Evolutionary conservation across 1,284 basidiomycete genomes (phyloP).

Genomic region (Ustilago tritici): DNA sequence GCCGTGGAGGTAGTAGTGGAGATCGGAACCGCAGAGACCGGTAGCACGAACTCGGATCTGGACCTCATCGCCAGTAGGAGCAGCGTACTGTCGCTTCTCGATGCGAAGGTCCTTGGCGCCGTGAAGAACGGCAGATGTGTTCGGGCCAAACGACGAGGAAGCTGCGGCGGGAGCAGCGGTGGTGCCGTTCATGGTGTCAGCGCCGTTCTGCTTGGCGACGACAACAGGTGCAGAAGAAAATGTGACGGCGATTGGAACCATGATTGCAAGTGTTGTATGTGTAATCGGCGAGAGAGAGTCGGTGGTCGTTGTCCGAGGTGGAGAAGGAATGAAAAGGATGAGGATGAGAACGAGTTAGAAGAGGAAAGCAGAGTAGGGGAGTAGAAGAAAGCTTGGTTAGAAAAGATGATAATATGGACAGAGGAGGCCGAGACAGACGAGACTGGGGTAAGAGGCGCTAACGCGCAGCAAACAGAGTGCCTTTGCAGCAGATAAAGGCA

Average conservation of each 20-base stretch:
- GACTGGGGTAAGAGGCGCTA: background rate
- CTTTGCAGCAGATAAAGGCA: conserved; percentile 1
- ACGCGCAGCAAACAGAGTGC: background rate
- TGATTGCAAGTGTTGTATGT: conserved; percentile 1
- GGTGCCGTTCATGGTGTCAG: conserved; percentile 31
- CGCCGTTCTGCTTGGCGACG: conserved; percentile 22
- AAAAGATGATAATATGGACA: conserved; percentile 23
- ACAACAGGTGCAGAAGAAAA: conserved; percentile 14
- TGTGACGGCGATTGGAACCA: conserved; percentile 46
- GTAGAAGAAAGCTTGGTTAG: background rate
- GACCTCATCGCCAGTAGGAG: conserved; percentile 76
- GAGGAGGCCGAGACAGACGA: conserved; percentile 2
- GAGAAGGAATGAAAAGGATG: background rate
- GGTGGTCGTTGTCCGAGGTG: background rate
- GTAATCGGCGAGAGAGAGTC: background rate
- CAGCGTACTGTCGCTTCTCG: conserved; percentile 77
- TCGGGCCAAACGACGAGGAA: conserved; percentile 34
- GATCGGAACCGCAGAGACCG: conserved; percentile 80
- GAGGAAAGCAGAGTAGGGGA: background rate
- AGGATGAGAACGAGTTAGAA: no score
- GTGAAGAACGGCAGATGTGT: conserved; percentile 69
- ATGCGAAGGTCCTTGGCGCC: conserved; percentile 72
- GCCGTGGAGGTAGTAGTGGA: conserved; percentile 64
- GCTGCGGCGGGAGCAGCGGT: conserved; percentile 2
- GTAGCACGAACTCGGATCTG: conserved; percentile 83